Conservation (phyloP, 306 rosid species). For the Cicer yamashitae region DNA sequence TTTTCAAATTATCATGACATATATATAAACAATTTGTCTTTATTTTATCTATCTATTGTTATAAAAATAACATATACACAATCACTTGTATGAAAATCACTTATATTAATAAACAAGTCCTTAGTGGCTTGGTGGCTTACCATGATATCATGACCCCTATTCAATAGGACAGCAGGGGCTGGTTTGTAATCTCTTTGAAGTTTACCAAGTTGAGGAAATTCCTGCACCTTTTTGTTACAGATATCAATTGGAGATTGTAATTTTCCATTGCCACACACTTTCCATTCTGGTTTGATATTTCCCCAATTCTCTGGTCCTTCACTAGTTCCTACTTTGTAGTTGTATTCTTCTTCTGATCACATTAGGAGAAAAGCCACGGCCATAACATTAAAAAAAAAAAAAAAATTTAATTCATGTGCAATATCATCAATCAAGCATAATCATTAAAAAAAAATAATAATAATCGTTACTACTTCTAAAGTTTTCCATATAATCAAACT, state of each 20-base stretch:
- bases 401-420: not conserved
- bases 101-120: too few species aligned
- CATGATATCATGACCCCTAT: conserved; percentile 68
- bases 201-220: conserved; percentile 55
- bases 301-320: conserved; percentile 82
- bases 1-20: too few species aligned
- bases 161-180: conserved; percentile 66
- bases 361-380: not conserved
- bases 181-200: conserved; percentile 60
- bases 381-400: not conserved
- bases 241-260: conserved; percentile 85
- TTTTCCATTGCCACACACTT: conserved; percentile 64
- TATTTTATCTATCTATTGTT: too few species aligned
- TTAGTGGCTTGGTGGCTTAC: conserved; percentile 46
- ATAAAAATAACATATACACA: too few species aligned
- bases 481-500: too few species aligned
- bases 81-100: too few species aligned
- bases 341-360: conserved; percentile 59
- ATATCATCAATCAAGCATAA: too few species aligned
- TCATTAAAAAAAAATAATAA: too few species aligned
- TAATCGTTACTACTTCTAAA: too few species aligned
- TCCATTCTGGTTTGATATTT: conserved; percentile 64
- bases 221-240: conserved; percentile 47
- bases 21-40: too few species aligned
- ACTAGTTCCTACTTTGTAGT: conserved; percentile 55